Conservation (phyloP, 305 asterid genomes). For the Solanum hybrid region DNA sequence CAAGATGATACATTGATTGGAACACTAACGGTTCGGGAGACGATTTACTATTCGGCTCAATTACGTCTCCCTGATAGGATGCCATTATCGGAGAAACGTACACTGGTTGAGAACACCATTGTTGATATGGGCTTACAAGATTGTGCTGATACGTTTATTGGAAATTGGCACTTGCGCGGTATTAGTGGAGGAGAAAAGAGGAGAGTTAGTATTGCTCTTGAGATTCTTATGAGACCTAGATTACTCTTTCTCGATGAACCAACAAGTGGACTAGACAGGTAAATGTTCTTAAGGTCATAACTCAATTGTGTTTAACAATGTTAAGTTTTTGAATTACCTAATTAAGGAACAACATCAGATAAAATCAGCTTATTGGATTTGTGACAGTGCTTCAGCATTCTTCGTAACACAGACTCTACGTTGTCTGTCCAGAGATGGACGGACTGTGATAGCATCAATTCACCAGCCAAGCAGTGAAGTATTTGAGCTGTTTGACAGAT, state of each 20-base stretch:
- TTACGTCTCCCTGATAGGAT: constrained; percentile 70
- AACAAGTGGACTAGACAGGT: constrained; percentile 94
- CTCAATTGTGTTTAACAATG: not conserved
- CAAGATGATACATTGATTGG: constrained; percentile 90
- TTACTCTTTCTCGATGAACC: constrained; percentile 92
- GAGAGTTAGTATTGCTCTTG: constrained; percentile 82
- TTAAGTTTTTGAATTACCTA: not conserved
- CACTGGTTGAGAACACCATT: constrained; percentile 74
- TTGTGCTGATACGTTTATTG: constrained; percentile 80
- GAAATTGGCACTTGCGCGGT: constrained; percentile 89
- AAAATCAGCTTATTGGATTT: not conserved
- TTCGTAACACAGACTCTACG: constrained; percentile 89
- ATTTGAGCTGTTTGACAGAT: constrained; percentile 78
- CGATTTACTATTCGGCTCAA: constrained; percentile 71
- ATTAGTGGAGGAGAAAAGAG: constrained; percentile 88
- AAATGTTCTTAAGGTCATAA: not conserved
- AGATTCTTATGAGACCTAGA: constrained; percentile 82
- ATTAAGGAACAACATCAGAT: not conserved
- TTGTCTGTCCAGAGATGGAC: constrained; percentile 71
- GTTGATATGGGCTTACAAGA: constrained; percentile 92
- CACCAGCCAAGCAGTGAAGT: constrained; percentile 98
- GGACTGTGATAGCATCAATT: constrained; percentile 85
- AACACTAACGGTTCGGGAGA: constrained; percentile 82
- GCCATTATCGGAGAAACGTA: constrained; percentile 60
- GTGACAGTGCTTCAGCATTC: constrained; percentile 85